Base-by-base conservation (phyloP, 1,284 basidiomycete species). In the Leccinum subrobustum region DNA sequence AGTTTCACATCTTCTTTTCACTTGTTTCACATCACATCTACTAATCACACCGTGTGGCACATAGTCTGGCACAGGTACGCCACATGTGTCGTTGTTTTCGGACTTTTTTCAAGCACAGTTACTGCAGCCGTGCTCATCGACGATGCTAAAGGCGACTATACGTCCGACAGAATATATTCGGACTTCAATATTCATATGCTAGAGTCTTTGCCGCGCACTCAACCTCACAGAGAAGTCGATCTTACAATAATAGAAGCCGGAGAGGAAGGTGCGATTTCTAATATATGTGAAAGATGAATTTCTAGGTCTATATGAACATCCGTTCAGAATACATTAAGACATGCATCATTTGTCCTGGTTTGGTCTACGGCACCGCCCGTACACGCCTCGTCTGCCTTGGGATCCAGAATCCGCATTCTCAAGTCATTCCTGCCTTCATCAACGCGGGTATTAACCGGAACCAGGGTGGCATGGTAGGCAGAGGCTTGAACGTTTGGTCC, bases 21-120 rank as follows among this genome's bases (percentile, higher is more conserved):
- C 54, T 16, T 52, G 27, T 57, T 51, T 58, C 53, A 23, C 27
- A 29, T 18, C 12, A 23, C 12, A 11, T 25, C 16, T 25, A 1
- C 31, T 57, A 6, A 58, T 54, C 27, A 8, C 31, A 54, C 7
- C 23, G n/a, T 50, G 42, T 44, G 18, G 1, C 29, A 4, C 18
- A 29, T 54, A 79, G 77, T 77, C 77, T 56, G 75, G 79, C 6
- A 76, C 72, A 48, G 75, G 73, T 70, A 33, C 14, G 60, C 9
- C 8, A 35, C 23, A 25, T n/a, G 25, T n/a, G 23, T 16, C 20
- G 33, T 48, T 54, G 16, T 18, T n/a, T 20, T 54, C 23, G 20
- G 18, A 29, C 33, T 20, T 18, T 59, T 63, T 60, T 3, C 39
- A 55, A 56, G 11, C 29, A 14, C 11, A 25, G 31, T 50, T 18